phyloP scores from a whole-genome alignment of 257 asterid genomes.

The Agastache rugosa region DNA sequence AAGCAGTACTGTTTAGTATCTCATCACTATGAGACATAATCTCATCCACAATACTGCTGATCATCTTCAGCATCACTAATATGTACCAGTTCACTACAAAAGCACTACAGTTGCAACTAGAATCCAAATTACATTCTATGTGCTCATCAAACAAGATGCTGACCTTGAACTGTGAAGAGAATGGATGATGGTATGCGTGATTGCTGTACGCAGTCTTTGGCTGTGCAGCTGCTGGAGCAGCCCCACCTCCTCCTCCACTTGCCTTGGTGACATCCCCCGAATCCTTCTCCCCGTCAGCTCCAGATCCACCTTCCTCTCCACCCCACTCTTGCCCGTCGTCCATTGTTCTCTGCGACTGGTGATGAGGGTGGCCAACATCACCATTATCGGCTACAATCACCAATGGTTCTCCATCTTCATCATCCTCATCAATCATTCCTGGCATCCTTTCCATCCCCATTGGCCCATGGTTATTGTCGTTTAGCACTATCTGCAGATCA shows the following conservation, averaged over 20 bases:
- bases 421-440: conserved; percentile 48
- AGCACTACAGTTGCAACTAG: conserved; percentile 33
- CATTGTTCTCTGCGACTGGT: conserved; percentile 44
- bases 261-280: conserved; percentile 61
- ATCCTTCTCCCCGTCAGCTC: conserved; percentile 77
- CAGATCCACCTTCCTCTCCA: conserved; percentile 55
- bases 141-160: conserved; percentile 71
- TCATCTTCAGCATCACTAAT: conserved; percentile 33
- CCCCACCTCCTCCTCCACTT: conserved; percentile 51
- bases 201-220: conserved; percentile 72
- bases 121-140: conserved; percentile 40
- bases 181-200: conserved; percentile 67
- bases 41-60: conserved; percentile 30
- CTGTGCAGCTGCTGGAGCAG: conserved; percentile 47
- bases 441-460: conserved; percentile 54
- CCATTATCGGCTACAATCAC: conserved; percentile 79
- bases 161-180: conserved; percentile 98
- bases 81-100: conserved; percentile 24
- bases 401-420: conserved; percentile 59
- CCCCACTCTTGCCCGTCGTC: conserved; percentile 85
- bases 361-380: conserved; percentile 60
- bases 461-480: conserved; percentile 41
- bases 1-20: conserved; percentile 21
- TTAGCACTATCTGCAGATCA: conserved; percentile 38
- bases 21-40: conserved; percentile 14